These are phyloP conservation scores for Ziziphus jujuba DNA, from an alignment of 306 rosid genomes.

Conservation along the genomic window DNA sequence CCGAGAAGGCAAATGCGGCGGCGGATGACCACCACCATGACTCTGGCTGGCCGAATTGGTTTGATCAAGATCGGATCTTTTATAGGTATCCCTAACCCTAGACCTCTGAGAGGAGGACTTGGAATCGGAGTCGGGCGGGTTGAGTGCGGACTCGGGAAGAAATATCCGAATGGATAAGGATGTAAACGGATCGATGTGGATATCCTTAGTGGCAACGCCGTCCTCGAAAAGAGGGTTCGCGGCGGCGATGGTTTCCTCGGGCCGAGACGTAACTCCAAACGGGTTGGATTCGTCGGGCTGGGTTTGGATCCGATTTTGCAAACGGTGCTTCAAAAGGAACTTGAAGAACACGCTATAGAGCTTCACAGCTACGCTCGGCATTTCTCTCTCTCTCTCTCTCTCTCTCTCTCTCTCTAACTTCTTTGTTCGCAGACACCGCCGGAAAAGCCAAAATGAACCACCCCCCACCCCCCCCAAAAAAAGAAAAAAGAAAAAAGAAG, in stretches of 20 bases:
- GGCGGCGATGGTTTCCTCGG: slow-evolving; percentile 71
- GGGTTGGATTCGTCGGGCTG: slow-evolving; percentile 50
- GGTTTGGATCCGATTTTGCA: slow-evolving; percentile 80
- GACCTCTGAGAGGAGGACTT: slow-evolving; percentile 38
- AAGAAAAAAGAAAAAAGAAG: neutral
- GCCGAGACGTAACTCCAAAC: slow-evolving; percentile 83
- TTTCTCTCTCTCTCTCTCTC: slow-evolving; percentile 37
- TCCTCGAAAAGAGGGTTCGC: slow-evolving; percentile 75
- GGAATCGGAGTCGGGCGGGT: slow-evolving; percentile 53
- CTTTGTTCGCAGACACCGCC: slow-evolving; percentile 23
- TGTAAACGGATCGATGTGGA: slow-evolving; percentile 77
- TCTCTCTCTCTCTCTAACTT: slow-evolving; percentile 7
- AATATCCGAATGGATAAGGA: slow-evolving; percentile 84
- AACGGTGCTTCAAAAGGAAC: slow-evolving; percentile 87
- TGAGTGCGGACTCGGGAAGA: slow-evolving; percentile 86
- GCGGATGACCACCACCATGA: slow-evolving; percentile 11
- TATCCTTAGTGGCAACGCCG: slow-evolving; percentile 93
- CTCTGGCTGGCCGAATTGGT: slow-evolving; percentile 20
- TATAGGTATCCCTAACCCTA: slow-evolving; percentile 18
- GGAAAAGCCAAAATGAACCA: slow-evolving; percentile 3
- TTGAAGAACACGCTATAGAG: slow-evolving; percentile 98
- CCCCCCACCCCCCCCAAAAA: too few species aligned
- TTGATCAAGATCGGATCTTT: slow-evolving; percentile 32
- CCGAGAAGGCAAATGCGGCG: slow-evolving; percentile 23
- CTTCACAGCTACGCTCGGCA: slow-evolving; percentile 94